Conservation (phyloP, 257 asterid species). For the Solanum ahanhuiri region DNA sequence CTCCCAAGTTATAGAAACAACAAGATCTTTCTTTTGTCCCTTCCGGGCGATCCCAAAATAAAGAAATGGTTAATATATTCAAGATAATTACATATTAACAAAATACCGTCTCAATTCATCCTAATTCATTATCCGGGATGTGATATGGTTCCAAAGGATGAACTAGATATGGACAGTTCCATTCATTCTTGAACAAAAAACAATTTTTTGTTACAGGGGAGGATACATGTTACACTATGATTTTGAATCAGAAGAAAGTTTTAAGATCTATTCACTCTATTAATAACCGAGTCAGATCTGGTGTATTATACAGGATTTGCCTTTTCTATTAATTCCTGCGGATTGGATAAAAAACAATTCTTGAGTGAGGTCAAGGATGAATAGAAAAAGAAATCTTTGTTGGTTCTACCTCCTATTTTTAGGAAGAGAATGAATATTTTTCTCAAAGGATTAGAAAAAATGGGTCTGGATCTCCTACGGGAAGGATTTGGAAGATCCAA, state of each 20-base stretch:
- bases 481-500: not conserved
- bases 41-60: not conserved
- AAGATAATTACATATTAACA: no score
- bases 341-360: no score
- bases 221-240: not conserved
- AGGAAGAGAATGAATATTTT: not conserved
- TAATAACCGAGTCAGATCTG: not conserved
- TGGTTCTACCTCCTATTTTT: no score
- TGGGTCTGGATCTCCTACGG: not conserved
- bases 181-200: no score
- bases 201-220: not conserved
- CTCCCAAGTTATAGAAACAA: not conserved
- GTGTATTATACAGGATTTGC: no score
- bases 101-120: no score
- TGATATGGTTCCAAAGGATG: not conserved
- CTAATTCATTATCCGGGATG: no score
- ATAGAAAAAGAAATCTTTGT: no score
- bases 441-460: not conserved
- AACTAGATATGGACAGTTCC: not conserved
- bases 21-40: not conserved
- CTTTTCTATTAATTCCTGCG: no score
- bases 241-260: not conserved
- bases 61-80: no score
- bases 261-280: not conserved
- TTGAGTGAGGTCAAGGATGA: no score